Conservation (phyloP, 768 basidiomycete species). For the Omphalotus guepiniiformis region DNA sequence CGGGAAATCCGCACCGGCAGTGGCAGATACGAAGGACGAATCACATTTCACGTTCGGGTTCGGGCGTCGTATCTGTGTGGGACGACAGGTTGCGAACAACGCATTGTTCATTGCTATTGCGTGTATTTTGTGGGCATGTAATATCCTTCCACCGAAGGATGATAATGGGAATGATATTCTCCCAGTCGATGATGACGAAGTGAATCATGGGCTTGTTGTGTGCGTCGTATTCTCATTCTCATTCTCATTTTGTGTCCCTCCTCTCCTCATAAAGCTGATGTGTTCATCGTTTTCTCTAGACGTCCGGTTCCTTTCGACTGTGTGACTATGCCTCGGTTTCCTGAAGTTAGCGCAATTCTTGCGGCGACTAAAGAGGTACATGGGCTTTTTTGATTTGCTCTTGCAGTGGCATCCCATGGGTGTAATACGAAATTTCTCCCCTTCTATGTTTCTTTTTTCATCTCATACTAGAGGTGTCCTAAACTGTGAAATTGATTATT, state of each 20-base stretch:
- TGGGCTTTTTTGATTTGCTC: too few relatives aligned
- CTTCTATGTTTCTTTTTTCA: background rate
- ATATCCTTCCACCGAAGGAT: conserved; percentile 10
- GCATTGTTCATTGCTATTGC: conserved; percentile 26
- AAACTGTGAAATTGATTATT: background rate
- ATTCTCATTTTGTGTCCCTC: background rate
- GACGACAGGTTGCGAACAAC: conserved; percentile 24
- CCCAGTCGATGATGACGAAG: background rate
- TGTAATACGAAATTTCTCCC: background rate
- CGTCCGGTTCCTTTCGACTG: too few relatives aligned
- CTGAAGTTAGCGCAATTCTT: background rate
- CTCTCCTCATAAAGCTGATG: background rate
- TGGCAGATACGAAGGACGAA: too few relatives aligned
- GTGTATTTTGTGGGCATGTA: too few relatives aligned
- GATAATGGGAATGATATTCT: background rate
- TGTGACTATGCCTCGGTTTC: background rate
- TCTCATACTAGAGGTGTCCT: background rate
- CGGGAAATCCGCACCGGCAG: conserved; percentile 18
- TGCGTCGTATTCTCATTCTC: background rate
- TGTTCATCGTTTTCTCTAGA: background rate
- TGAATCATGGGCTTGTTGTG: too few relatives aligned
- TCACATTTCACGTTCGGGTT: too few relatives aligned
- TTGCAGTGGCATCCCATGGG: background rate
- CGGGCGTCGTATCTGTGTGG: too few relatives aligned
- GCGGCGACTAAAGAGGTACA: too few relatives aligned